Evolutionary conservation across 768 basidiomycete species (phyloP).

Genomic region (Leccinum uliginosum): DNA sequence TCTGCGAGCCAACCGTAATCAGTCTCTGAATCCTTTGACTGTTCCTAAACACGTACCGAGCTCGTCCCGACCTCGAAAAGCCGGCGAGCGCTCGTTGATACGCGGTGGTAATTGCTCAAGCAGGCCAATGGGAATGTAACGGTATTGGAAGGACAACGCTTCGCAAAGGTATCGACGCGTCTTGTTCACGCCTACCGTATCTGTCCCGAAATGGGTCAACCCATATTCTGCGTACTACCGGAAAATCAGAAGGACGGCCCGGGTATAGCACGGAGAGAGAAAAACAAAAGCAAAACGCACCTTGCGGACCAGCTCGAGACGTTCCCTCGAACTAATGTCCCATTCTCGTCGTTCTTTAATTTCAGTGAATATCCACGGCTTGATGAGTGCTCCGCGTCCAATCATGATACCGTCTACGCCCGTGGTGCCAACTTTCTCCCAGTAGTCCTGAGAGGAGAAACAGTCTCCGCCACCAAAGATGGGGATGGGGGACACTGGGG

Average conservation of each 20-base stretch:
- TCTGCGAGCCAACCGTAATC: constrained; percentile 42
- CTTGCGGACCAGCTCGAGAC: constrained; percentile 73
- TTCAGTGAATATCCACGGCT: constrained; percentile 95
- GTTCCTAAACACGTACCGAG: constrained; percentile 59
- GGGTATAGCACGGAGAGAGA: neutral
- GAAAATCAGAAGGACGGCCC: neutral
- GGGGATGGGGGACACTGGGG: constrained; percentile 73
- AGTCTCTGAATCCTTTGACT: neutral
- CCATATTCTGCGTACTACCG: constrained; percentile 82
- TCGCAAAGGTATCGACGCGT: constrained; percentile 93
- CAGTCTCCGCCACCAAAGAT: constrained; percentile 97
- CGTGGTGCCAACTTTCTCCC: constrained; percentile 65
- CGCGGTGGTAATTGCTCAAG: constrained; percentile 75
- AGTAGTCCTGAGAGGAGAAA: constrained; percentile 84
- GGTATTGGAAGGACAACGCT: constrained; percentile 92
- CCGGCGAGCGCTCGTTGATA: constrained; percentile 89
- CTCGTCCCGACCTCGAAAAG: constrained; percentile 83
- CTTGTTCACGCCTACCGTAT: constrained; percentile 86
- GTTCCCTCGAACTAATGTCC: constrained; percentile 85
- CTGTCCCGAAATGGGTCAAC: constrained; percentile 79
- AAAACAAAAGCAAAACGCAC: constrained; percentile 35
- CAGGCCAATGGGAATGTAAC: constrained; percentile 92
- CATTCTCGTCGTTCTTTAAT: constrained; percentile 89
- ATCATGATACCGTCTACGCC: constrained; percentile 97
- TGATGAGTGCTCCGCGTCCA: constrained; percentile 91